Conservation (phyloP, 2,329 filamentous ascomycete species). For the Ophiocordyceps robertsii region DNA sequence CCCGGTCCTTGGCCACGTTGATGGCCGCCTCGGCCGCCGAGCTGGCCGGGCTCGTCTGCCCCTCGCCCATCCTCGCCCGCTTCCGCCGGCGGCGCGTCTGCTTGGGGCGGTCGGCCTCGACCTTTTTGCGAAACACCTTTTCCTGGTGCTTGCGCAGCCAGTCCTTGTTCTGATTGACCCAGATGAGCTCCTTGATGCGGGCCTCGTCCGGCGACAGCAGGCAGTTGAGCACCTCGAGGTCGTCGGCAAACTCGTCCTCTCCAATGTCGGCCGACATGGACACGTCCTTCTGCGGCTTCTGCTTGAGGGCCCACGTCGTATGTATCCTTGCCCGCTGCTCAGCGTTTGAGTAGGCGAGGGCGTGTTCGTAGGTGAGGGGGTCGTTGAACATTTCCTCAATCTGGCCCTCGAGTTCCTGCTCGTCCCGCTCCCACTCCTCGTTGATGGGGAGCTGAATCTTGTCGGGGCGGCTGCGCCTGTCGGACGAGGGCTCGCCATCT, state of each 20-base stretch:
- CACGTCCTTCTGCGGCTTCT: conserved; percentile 31
- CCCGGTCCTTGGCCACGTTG: conserved; percentile 52
- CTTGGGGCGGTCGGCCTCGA: conserved; percentile 42
- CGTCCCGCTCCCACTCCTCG: conserved; percentile 49
- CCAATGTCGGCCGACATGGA: conserved; percentile 53
- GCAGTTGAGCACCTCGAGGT: conserved; percentile 76
- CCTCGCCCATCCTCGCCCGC: conserved; percentile 47
- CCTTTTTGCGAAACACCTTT: conserved; percentile 64
- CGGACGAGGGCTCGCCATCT: conserved; percentile 12
- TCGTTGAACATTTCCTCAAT: conserved; percentile 59
- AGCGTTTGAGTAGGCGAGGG: conserved; percentile 43
- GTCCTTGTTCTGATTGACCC: conserved; percentile 90
- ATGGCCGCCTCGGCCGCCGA: conserved; percentile 57
- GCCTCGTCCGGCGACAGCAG: conserved; percentile 61
- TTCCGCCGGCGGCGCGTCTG: conserved; percentile 41
- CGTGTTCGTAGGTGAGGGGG: conserved; percentile 41
- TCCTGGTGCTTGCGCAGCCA: conserved; percentile 81
- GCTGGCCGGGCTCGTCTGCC: conserved; percentile 50
- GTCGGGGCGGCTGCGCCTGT: conserved; percentile 7
- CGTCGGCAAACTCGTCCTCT: conserved; percentile 76
- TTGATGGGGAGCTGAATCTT: conserved; percentile 40
- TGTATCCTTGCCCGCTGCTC: conserved; percentile 40
- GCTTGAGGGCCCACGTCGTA: conserved; percentile 35
- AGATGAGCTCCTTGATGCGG: conserved; percentile 76
- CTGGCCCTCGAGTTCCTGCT: conserved; percentile 53